Conservation (phyloP, 2,329 filamentous ascomycete genomes). For the Diplocarpon mali region DNA sequence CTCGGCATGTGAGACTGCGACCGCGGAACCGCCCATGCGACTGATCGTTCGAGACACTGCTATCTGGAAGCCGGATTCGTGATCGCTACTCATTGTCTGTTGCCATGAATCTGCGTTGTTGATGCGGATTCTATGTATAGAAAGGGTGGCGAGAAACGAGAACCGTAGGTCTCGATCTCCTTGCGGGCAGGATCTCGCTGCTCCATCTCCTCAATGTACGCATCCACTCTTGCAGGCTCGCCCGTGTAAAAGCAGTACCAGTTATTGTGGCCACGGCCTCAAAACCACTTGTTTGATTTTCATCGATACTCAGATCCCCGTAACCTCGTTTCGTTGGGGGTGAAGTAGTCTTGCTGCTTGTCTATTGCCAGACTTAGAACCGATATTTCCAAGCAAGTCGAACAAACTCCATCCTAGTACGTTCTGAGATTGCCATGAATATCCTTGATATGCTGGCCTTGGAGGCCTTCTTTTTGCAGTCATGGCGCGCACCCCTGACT, state of each 20-base stretch:
- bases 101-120: too few species aligned
- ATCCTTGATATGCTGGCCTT: background rate
- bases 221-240: too few species aligned
- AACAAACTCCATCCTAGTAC: background rate
- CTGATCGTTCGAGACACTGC: too few species aligned
- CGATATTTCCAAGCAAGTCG: background rate
- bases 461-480: background rate
- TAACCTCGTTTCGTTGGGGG: background rate
- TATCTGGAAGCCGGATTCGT: too few species aligned
- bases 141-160: too few species aligned
- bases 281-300: background rate
- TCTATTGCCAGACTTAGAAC: background rate
- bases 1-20: too few species aligned
- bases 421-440: background rate
- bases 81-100: too few species aligned
- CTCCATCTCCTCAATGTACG: background rate
- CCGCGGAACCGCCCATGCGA: too few species aligned
- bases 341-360: background rate
- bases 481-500: background rate
- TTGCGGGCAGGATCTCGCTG: too few species aligned
- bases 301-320: background rate
- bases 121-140: too few species aligned
- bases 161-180: too few species aligned
- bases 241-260: slow-evolving; percentile 1
- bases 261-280: background rate